These are phyloP conservation scores for Dioszegia aurantiaca DNA, from an alignment of 768 basidiomycete species.

Conservation along the genomic window DNA sequence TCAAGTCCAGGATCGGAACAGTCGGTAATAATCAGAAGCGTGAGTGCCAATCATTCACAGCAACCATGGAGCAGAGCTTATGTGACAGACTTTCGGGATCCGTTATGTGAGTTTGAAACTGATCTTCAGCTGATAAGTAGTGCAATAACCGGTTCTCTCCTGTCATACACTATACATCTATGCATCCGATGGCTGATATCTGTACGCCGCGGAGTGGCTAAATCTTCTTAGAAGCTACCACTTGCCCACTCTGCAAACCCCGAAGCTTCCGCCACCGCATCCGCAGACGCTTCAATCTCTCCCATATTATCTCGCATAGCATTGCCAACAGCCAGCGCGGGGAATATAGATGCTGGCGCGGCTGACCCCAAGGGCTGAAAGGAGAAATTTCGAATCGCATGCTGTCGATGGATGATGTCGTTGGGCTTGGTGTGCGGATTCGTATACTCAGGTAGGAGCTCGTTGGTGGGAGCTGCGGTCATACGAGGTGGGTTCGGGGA, in stretches of 20 bases:
- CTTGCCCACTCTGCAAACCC: conserved; percentile 14
- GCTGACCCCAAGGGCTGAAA: neutral
- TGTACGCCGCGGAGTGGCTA: neutral
- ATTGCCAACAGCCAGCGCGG: neutral
- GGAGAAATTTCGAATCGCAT: neutral
- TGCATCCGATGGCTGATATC: too few species aligned
- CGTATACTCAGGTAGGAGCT: neutral
- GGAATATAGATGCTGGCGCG: neutral
- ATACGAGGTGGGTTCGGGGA: neutral
- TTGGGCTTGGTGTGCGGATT: neutral
- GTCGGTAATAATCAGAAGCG: conserved; percentile 78
- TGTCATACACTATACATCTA: neutral
- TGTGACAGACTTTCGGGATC: conserved; percentile 41
- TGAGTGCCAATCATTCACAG: conserved; percentile 25
- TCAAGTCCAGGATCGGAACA: conserved; percentile 78
- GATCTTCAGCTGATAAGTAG: conserved; percentile 17
- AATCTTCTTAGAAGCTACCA: conserved; percentile 1
- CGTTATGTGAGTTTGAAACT: conserved; percentile 29
- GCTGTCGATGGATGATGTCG: neutral
- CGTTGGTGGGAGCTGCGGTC: conserved; percentile 1
- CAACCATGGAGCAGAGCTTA: neutral
- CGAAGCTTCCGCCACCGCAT: conserved; percentile 6
- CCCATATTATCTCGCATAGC: too few species aligned
- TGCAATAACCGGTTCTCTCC: conserved; percentile 21
- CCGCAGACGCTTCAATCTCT: neutral